phyloP scores from a whole-genome alignment of 75 land plant genomes.

The Cupressus sempervirens region DNA sequence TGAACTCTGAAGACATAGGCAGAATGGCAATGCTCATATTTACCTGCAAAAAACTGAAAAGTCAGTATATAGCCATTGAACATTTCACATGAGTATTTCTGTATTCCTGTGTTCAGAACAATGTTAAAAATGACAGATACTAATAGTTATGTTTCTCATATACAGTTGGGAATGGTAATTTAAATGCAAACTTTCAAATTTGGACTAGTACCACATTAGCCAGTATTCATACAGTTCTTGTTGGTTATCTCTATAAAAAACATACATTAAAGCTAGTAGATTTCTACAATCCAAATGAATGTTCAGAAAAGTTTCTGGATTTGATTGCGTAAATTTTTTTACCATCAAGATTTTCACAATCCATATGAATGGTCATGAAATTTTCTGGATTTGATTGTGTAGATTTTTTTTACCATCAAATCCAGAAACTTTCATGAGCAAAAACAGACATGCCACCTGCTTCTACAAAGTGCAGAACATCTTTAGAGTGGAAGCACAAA shows the following conservation, averaged over 20 bases:
- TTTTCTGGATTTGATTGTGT: too few species aligned
- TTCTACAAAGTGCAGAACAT: not conserved
- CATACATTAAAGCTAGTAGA: too few species aligned
- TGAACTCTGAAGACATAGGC: constrained; percentile 85
- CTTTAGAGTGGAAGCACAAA: not conserved
- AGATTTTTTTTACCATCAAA: too few species aligned
- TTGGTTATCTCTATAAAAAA: not conserved
- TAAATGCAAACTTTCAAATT: not conserved
- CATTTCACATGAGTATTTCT: not conserved
- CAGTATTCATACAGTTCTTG: not conserved
- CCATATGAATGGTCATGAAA: too few species aligned
- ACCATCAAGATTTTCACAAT: too few species aligned
- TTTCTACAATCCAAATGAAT: too few species aligned
- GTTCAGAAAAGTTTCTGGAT: too few species aligned
- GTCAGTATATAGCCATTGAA: not conserved
- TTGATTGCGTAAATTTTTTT: too few species aligned
- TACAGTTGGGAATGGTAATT: not conserved
- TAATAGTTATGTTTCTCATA: not conserved
- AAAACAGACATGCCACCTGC: not conserved
- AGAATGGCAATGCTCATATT: constrained; percentile 99
- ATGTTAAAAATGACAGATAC: not conserved
- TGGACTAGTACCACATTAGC: not conserved
- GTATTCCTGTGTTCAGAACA: not conserved
- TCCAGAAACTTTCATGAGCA: too few species aligned
- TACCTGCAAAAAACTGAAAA: constrained; percentile 45